Evolutionary conservation across 2,329 filamentous ascomycete species (phyloP).

Genomic region (Pestalotiopsis sp.): DNA sequence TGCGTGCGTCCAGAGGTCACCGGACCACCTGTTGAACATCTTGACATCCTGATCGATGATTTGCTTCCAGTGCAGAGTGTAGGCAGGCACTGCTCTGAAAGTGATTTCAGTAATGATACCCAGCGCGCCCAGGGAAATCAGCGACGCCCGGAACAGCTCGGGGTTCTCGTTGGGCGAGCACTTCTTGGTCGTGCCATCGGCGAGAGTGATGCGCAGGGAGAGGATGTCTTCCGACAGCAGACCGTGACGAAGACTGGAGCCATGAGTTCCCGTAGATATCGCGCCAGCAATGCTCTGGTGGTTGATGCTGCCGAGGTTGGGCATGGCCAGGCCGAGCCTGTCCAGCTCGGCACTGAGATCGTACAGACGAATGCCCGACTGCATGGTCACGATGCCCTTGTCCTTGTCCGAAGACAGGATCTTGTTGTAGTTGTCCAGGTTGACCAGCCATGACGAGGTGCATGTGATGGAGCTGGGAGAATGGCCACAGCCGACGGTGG

Average conservation of each 20-base stretch:
- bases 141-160: slow-evolving; percentile 84
- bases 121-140: slow-evolving; percentile 85
- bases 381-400: slow-evolving; percentile 70
- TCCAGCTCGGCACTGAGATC: slow-evolving; percentile 75
- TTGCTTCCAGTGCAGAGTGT: slow-evolving; percentile 87
- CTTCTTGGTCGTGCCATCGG: slow-evolving; percentile 72
- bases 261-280: slow-evolving; percentile 91
- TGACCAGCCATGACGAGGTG: slow-evolving; percentile 92
- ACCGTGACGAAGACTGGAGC: slow-evolving; percentile 81
- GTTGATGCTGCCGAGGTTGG: slow-evolving; percentile 93
- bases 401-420: slow-evolving; percentile 71
- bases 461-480: slow-evolving; percentile 91
- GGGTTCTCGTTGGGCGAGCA: slow-evolving; percentile 72
- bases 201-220: slow-evolving; percentile 77
- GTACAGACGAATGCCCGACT: slow-evolving; percentile 86
- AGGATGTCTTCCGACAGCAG: slow-evolving; percentile 79
- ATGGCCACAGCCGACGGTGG: slow-evolving; percentile 87
- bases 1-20: slow-evolving; percentile 75
- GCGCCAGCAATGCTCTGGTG: slow-evolving; percentile 91
- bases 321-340: slow-evolving; percentile 77
- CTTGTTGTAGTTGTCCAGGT: slow-evolving; percentile 80
- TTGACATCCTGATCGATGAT: slow-evolving; percentile 70
- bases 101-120: slow-evolving; percentile 91
- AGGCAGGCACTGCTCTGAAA: slow-evolving; percentile 76
- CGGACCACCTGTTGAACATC: slow-evolving; percentile 72